Conservation (phyloP, 1,139 yeast genomes). For the Taphrina pruni region DNA sequence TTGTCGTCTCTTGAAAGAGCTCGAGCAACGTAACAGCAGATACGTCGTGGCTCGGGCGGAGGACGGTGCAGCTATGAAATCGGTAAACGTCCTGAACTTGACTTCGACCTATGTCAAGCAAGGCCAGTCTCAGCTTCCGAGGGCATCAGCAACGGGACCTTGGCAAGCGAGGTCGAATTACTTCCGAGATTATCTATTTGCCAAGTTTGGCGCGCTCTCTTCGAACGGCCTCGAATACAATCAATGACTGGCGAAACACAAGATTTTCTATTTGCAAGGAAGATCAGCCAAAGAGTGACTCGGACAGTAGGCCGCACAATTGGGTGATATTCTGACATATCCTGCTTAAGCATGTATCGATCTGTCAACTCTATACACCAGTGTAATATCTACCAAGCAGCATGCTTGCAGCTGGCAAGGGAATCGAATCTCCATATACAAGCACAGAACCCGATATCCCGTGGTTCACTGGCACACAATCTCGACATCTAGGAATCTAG, state of each 20-base stretch:
- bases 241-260: neutral
- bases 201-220: conserved; percentile 19
- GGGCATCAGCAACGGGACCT: conserved; percentile 28
- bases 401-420: no score
- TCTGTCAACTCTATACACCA: no score
- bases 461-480: no score
- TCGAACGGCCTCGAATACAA: conserved; percentile 7
- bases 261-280: no score
- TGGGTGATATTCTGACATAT: no score
- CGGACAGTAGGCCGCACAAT: no score
- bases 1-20: conserved; percentile 22
- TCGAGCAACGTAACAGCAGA: neutral
- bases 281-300: no score
- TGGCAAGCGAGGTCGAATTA: conserved; percentile 35
- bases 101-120: conserved; percentile 25
- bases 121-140: conserved; percentile 14
- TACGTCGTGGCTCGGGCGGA: conserved; percentile 17
- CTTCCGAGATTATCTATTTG: conserved; percentile 24
- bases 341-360: no score
- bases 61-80: conserved; percentile 4
- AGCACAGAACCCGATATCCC: no score
- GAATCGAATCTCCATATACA: no score
- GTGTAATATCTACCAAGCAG: no score
- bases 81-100: conserved; percentile 24
- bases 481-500: no score